These are phyloP conservation scores for Populus hybrid DNA, from an alignment of 441 rosid species.

Conservation along the genomic window DNA sequence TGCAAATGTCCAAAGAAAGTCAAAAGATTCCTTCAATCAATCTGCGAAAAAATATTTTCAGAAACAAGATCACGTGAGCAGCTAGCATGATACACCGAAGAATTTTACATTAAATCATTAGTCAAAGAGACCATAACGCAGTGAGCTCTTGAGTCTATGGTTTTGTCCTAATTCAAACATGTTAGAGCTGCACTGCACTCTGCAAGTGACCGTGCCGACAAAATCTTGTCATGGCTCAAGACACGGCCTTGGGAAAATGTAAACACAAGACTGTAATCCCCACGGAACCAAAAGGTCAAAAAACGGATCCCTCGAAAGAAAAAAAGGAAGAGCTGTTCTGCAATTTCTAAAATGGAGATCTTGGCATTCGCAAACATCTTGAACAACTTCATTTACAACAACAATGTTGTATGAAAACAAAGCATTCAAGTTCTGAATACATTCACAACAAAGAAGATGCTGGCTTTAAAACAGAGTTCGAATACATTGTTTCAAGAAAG, in stretches of 20 bases:
- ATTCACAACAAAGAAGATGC: no score
- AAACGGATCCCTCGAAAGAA: not conserved
- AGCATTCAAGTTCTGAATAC: not conserved
- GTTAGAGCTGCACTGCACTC: not conserved
- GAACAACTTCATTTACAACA: not conserved
- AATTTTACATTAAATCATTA: not conserved
- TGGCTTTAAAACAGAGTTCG: no score
- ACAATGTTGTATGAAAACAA: not conserved
- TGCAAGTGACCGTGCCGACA: not conserved
- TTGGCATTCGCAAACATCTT: not conserved
- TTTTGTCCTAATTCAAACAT: not conserved
- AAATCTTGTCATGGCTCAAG: not conserved
- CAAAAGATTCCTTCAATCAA: not conserved
- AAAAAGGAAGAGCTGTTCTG: not conserved
- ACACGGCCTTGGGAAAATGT: not conserved
- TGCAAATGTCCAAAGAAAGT: not conserved
- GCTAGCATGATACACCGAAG: not conserved
- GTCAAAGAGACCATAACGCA: not conserved
- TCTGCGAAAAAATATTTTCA: not conserved
- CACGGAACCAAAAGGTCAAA: not conserved
- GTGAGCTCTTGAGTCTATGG: not conserved
- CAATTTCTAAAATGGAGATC: not conserved
- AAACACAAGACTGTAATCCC: not conserved
- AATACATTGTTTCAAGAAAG: no score
- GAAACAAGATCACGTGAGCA: not conserved